phyloP scores from a whole-genome alignment of 371 early-diverging fungal species.

The Mortierella sp. region DNA sequence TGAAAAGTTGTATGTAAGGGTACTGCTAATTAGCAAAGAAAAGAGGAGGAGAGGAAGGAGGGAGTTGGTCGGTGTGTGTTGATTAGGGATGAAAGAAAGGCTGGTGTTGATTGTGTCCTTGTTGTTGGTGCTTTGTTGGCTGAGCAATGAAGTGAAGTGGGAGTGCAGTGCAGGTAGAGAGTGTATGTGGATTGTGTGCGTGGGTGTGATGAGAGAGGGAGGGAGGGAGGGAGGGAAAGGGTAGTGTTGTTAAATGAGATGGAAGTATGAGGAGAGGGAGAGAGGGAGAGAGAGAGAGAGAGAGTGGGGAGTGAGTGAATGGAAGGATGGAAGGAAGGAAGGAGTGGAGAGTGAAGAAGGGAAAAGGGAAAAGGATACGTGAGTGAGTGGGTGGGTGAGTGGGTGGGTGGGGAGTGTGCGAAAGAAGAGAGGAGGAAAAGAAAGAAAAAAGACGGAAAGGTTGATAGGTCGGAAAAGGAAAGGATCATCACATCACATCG shows the following conservation, averaged over 20 bases:
- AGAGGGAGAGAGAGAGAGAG: neutral
- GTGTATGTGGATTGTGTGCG: neutral
- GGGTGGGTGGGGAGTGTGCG: neutral
- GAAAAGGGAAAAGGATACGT: neutral
- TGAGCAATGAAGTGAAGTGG: neutral
- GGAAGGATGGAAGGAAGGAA: neutral
- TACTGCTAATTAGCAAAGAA: neutral
- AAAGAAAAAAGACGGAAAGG: neutral
- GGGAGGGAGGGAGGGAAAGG: neutral
- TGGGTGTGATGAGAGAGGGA: neutral
- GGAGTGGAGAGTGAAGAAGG: slow-evolving; percentile 4
- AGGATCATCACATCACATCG: neutral
- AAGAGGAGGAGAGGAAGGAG: too few relatives aligned
- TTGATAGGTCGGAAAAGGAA: slow-evolving; percentile 1
- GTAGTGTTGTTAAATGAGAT: neutral
- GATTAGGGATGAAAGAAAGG: neutral
- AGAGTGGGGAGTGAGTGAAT: neutral
- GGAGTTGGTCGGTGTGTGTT: neutral
- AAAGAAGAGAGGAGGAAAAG: slow-evolving; percentile 7
- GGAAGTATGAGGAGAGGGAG: neutral
- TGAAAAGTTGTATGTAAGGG: neutral
- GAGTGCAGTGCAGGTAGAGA: neutral
- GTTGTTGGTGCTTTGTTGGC: neutral
- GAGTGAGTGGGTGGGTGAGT: neutral
- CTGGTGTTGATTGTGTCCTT: neutral